Base-by-base conservation (phyloP, 169 alveolate species). In the Cyclospora cayetanensis region DNA sequence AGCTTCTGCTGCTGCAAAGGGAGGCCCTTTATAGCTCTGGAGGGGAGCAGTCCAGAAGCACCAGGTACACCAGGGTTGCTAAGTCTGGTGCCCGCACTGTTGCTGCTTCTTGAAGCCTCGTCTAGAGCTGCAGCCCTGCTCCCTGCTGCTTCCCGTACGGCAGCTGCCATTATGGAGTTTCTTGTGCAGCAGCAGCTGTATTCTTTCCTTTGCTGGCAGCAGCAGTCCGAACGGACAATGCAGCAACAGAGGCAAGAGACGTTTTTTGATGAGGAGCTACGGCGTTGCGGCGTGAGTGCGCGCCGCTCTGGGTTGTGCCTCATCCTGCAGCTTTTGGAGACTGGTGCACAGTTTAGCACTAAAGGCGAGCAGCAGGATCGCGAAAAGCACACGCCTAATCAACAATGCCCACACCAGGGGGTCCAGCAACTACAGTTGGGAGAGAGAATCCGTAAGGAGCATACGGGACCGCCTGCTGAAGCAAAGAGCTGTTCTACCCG, bases 1-100 rank as follows among this genome's bases (percentile, higher is more conserved):
- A 35, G 83, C 18, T 70, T 34, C 53, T 70, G 83, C 83, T 35
- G 83, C 55, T 70, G 83, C 55, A 70, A 55, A 50, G 20, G 50
- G 46, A 31, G 31, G 83, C 83, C 2, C 27, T n/a, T 4, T n/a
- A n/a, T n/a, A n/a, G n/a, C n/a, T n/a, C n/a, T n/a, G 22, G 11
- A 22, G 4, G 12, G 22, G 35, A 70, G 83, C 0, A 35, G 4
- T 11, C n/a, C 7, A 70, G 83, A 55, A 12, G 5, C 25, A 4
- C 34, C 52, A 70, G 83, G 34, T 70, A 39, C 55, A 15, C 11
- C 34, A 55, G 83, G 55, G 37, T 29, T 70, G 46, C 46, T 70
- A 55, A 31, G 12, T 31, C 53, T 70, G 55, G 2, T 70, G 83
- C 83, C 83, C 29, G 83, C 5, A 27, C 83, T 70, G 83, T 55